Conservation (phyloP, 1,284 basidiomycete species). For the Paramarasmius palmivorus region DNA sequence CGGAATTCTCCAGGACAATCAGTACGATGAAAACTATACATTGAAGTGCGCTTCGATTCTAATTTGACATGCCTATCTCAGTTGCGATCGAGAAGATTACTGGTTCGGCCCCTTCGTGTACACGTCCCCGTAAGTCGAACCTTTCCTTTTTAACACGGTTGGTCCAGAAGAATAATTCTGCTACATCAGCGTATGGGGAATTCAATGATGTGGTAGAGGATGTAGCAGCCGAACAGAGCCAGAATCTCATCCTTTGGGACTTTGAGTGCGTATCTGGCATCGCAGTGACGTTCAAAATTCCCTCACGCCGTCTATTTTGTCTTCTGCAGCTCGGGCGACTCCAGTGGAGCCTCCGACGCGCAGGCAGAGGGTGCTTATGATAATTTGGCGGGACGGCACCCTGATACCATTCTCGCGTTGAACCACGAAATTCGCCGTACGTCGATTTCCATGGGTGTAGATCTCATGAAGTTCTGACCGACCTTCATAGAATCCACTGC, state of each 20-base stretch:
- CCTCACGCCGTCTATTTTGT: neutral
- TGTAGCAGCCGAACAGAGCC: slow-evolving; percentile 33
- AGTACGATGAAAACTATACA: no score
- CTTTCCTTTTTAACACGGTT: neutral
- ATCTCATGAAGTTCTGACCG: neutral
- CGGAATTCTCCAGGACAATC: neutral
- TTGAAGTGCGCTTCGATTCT: neutral
- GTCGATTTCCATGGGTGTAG: neutral
- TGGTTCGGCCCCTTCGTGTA: neutral
- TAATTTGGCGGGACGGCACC: neutral
- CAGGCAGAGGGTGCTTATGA: neutral
- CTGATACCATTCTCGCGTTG: slow-evolving; percentile 18
- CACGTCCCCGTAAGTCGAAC: slow-evolving; percentile 22
- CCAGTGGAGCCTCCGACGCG: neutral
- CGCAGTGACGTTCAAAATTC: neutral
- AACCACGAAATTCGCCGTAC: slow-evolving; percentile 21
- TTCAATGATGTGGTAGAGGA: slow-evolving; percentile 13
- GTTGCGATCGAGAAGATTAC: slow-evolving; percentile 14
- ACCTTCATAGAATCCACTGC: neutral
- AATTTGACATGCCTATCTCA: slow-evolving; percentile 6
- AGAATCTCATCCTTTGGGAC: slow-evolving; percentile 37
- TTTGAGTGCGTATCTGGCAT: slow-evolving; percentile 31
- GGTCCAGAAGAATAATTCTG: neutral
- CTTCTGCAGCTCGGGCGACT: neutral
- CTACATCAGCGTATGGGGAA: neutral